Conservation (phyloP, 805 yeast species). For the Nakazawaea wickerhamii region DNA sequence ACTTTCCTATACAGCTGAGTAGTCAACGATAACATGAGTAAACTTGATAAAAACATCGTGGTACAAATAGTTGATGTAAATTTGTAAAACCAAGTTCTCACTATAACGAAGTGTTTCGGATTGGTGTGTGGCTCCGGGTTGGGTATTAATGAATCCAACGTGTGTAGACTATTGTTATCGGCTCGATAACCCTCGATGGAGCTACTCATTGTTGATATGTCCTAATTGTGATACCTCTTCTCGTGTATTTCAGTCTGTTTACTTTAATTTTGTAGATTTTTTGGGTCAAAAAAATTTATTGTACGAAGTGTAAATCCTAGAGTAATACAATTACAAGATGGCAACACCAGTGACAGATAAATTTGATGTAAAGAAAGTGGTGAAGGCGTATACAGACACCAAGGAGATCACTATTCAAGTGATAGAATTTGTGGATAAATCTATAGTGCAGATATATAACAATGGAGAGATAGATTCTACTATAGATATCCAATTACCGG, state of each 20-base stretch:
- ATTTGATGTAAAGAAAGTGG: not conserved
- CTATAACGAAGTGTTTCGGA: not conserved
- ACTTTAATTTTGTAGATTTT: not conserved
- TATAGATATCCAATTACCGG: constrained; percentile 27
- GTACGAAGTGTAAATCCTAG: too few relatives aligned
- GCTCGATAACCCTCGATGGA: not conserved
- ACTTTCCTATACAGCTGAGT: not conserved
- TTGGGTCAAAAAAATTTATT: too few relatives aligned
- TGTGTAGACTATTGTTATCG: constrained; percentile 7
- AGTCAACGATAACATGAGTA: constrained; percentile 4
- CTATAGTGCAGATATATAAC: constrained; percentile 5
- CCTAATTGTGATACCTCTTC: not conserved
- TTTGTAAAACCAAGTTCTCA: constrained; percentile 9
- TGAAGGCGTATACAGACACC: not conserved
- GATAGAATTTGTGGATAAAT: constrained; percentile 5
- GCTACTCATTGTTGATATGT: not conserved
- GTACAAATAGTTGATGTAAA: constrained; percentile 9
- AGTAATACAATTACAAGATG: too few relatives aligned
- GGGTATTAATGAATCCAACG: constrained; percentile 10
- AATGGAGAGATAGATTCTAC: constrained; percentile 12
- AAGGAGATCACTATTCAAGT: not conserved
- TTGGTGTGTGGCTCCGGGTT: constrained; percentile 12
- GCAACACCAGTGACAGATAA: not conserved
- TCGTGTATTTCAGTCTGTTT: not conserved
- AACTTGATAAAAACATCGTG: constrained; percentile 1